These are phyloP conservation scores for Saraca asoca DNA, from an alignment of 331 rosid genomes.

Conservation along the genomic window DNA sequence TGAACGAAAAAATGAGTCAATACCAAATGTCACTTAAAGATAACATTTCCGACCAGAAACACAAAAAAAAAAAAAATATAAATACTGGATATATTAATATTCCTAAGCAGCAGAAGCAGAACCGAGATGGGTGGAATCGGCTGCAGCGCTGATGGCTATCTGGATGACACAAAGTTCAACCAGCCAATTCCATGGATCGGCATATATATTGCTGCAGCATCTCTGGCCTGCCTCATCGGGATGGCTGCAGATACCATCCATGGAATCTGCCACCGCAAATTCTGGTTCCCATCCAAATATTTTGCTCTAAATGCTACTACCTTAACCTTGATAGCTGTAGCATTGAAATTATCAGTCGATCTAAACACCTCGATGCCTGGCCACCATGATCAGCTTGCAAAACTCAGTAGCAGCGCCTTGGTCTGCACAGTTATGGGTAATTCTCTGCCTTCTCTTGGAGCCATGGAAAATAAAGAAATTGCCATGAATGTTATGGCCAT, in stretches of 20 bases:
- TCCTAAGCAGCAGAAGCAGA: neutral
- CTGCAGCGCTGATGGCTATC: slow-evolving; percentile 51
- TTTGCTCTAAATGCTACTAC: slow-evolving; percentile 82
- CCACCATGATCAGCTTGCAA: slow-evolving; percentile 72
- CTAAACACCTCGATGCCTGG: slow-evolving; percentile 84
- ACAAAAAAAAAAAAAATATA: neutral
- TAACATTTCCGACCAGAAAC: no score
- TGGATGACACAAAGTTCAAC: slow-evolving; percentile 67
- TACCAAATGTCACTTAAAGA: no score
- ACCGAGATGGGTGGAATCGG: slow-evolving; percentile 54
- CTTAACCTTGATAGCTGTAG: slow-evolving; percentile 66
- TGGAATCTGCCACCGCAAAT: slow-evolving; percentile 55
- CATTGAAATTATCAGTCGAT: slow-evolving; percentile 72
- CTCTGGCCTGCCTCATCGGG: slow-evolving; percentile 57
- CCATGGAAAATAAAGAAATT: slow-evolving; percentile 61
- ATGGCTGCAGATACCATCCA: slow-evolving; percentile 64
- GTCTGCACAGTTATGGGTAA: slow-evolving; percentile 74
- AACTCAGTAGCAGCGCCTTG: slow-evolving; percentile 72
- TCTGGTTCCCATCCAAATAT: slow-evolving; percentile 82
- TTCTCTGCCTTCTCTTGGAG: slow-evolving; percentile 85
- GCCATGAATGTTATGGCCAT: slow-evolving; percentile 69
- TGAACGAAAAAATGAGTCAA: no score
- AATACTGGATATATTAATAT: neutral
- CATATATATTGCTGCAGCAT: slow-evolving; percentile 75
- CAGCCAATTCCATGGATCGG: slow-evolving; percentile 96